Evolutionary conservation across 495 filamentous ascomycete species (phyloP).

Genomic region (Chlorociboria aeruginascens): DNA sequence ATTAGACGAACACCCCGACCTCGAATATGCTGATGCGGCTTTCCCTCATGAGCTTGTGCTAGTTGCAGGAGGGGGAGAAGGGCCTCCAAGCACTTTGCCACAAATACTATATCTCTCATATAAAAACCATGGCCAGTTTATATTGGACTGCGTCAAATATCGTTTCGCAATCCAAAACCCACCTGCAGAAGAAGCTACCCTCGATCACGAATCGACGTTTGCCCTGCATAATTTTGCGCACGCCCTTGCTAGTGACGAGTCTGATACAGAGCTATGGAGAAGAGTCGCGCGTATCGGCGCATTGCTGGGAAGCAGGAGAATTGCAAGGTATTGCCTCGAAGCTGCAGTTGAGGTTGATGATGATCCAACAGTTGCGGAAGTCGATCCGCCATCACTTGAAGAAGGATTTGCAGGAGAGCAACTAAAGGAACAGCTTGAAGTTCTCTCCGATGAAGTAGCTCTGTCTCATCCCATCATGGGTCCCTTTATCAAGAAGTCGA

Average conservation of each 20-base stretch:
- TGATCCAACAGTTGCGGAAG: slow-evolving; percentile 51
- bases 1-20: slow-evolving; percentile 47
- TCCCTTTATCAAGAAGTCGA: slow-evolving; percentile 44
- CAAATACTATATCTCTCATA: slow-evolving; percentile 86
- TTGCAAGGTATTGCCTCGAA: slow-evolving; percentile 81
- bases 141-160: slow-evolving; percentile 57
- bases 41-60: slow-evolving; percentile 27
- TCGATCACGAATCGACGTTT: slow-evolving; percentile 27
- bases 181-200: slow-evolving; percentile 24
- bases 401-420: slow-evolving; percentile 76
- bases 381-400: slow-evolving; percentile 70
- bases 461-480: slow-evolving; percentile 55
- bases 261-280: slow-evolving; percentile 91
- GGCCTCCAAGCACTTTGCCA: slow-evolving; percentile 64
- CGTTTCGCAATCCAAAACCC: slow-evolving; percentile 25
- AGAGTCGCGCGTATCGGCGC: slow-evolving; percentile 66
- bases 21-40: slow-evolving; percentile 25
- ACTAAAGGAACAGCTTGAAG: slow-evolving; percentile 51
- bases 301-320: slow-evolving; percentile 60
- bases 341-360: slow-evolving; percentile 83
- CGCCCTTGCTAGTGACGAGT: slow-evolving; percentile 80
- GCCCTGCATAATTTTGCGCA: slow-evolving; percentile 54
- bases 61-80: slow-evolving; percentile 43
- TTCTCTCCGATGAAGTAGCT: slow-evolving; percentile 61
- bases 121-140: slow-evolving; percentile 90